Evolutionary conservation across 805 yeast species (phyloP).

Genomic region (Ogataea pignaliae): DNA sequence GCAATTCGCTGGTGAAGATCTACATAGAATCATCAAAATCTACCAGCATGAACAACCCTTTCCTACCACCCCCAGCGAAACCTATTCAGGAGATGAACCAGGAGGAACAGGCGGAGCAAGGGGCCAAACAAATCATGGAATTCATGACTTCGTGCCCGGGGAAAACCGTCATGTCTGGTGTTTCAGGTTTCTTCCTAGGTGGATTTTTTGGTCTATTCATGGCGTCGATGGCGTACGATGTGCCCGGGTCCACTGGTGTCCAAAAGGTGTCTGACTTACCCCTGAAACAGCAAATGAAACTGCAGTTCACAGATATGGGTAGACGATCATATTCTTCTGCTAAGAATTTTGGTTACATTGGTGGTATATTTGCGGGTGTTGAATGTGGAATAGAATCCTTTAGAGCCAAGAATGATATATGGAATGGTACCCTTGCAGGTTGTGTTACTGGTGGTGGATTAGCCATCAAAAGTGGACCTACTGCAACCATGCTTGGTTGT

Average conservation of each 20-base stretch:
- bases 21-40: not conserved
- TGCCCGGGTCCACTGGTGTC: conserved; percentile 50
- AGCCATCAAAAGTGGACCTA: conserved; percentile 90
- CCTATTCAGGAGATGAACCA: conserved; percentile 70
- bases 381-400: conserved; percentile 84
- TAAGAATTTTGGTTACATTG: conserved; percentile 89
- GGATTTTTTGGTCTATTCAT: conserved; percentile 94
- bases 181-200: conserved; percentile 89
- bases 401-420: conserved; percentile 87
- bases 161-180: conserved; percentile 86
- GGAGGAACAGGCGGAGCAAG: conserved; percentile 90
- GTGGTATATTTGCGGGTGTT: conserved; percentile 86
- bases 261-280: conserved; percentile 77
- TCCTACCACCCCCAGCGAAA: conserved; percentile 40
- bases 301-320: conserved; percentile 92
- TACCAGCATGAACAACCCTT: conserved; percentile 30
- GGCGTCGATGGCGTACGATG: conserved; percentile 86
- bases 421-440: conserved; percentile 90
- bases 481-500: conserved; percentile 86
- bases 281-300: conserved; percentile 84
- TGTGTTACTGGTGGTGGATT: conserved; percentile 96
- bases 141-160: conserved; percentile 95
- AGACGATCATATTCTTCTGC: conserved; percentile 83
- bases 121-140: conserved; percentile 77
- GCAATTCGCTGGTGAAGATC: too few relatives aligned